Conservation (phyloP, 192 early-diverging fungal genomes). For the Coemansia guatemalensis region DNA sequence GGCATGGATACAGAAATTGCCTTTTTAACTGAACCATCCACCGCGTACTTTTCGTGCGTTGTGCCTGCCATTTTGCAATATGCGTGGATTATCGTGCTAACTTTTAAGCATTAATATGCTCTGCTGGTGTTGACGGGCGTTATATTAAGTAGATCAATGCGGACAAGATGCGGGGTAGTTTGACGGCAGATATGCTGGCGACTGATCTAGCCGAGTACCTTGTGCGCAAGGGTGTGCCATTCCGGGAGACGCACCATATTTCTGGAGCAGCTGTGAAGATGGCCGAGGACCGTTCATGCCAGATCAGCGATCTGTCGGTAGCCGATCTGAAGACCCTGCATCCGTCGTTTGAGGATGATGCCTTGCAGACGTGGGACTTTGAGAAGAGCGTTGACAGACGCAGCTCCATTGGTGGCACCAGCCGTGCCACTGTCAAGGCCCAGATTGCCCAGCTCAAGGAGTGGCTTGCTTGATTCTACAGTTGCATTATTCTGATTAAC, state of each 20-base stretch:
- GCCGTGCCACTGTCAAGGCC: conserved; percentile 67
- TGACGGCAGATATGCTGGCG: conserved; percentile 94
- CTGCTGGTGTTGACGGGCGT: not conserved
- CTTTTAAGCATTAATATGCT: not conserved
- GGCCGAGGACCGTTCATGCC: conserved; percentile 81
- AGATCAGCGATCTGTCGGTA: conserved; percentile 73
- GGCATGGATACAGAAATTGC: conserved; percentile 43
- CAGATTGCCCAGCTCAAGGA: conserved; percentile 79
- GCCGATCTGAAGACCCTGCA: conserved; percentile 86
- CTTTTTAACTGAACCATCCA: conserved; percentile 8
- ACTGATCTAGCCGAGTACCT: conserved; percentile 98
- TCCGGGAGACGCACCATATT: conserved; percentile 99
- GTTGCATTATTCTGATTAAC: no score
- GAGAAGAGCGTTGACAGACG: conserved; percentile 90
- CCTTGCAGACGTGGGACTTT: conserved; percentile 83
- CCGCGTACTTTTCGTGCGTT: no score
- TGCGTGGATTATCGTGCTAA: no score
- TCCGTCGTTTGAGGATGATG: conserved; percentile 80
- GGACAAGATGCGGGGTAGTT: conserved; percentile 75
- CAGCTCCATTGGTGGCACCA: conserved; percentile 86
- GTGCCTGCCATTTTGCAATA: no score
- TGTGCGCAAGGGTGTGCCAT: conserved; percentile 96
- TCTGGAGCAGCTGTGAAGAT: conserved; percentile 91
- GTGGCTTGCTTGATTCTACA: conserved; percentile 51
- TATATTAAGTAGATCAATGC: conserved; percentile 64